These are phyloP conservation scores for Colletotrichum sp. DNA, from an alignment of 2,329 filamentous ascomycete species.

Conservation along the genomic window DNA sequence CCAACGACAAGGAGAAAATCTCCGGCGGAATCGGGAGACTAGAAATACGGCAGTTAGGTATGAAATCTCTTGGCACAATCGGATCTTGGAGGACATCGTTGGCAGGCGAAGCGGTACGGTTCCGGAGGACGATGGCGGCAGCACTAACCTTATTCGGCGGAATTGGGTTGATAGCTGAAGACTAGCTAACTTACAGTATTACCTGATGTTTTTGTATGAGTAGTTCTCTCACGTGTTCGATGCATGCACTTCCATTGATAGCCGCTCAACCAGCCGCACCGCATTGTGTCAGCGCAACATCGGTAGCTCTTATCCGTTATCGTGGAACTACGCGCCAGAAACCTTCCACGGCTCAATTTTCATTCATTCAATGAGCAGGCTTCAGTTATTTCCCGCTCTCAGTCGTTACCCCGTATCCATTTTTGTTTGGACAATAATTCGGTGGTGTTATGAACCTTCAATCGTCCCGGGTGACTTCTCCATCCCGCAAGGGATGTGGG, in stretches of 20 bases:
- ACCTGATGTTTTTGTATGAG: fast-evolving
- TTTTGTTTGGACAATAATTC: not conserved
- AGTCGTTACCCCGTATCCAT: not conserved
- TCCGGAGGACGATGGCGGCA: not conserved
- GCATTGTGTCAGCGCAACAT: not conserved
- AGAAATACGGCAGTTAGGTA: not conserved
- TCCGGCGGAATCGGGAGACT: not conserved
- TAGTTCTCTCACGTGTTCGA: not conserved
- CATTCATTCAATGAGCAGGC: not conserved
- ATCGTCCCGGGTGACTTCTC: not conserved
- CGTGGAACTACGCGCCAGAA: not conserved
- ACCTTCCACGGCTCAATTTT: not conserved
- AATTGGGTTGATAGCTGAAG: not conserved
- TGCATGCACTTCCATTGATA: not conserved
- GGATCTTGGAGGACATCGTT: not conserved
- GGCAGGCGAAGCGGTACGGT: not conserved
- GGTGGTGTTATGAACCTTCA: not conserved
- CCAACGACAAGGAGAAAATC: not conserved
- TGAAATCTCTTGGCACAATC: not conserved
- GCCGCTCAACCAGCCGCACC: not conserved
- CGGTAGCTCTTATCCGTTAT: not conserved
- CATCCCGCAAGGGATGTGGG: not conserved
- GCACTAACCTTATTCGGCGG: not conserved
- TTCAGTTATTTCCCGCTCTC: fast-evolving
- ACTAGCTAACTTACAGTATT: not conserved